Evolutionary conservation across 192 early-diverging fungal species (phyloP), one percentile per base, ranked within the genome.

Genomic region (Gaertneriomyces semiglobifer): DNA sequence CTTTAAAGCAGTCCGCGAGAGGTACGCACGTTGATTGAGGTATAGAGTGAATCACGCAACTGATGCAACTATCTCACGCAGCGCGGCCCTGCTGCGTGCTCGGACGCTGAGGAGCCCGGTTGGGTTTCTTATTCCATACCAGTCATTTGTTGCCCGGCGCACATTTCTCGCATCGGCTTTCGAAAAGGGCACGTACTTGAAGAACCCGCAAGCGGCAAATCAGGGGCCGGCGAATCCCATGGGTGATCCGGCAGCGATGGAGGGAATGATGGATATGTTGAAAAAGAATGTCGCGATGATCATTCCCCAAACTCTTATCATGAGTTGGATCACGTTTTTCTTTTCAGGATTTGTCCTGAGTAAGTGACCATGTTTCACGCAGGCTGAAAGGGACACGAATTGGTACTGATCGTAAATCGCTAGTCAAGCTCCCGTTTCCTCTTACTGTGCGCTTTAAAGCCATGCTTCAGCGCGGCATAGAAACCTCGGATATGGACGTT

Each of bases 241-340:
- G 94, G 73, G 86, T 39, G 94, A 97, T 75, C 95, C 95, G 1
- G 88, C 85, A 63, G 88, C 84, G 64, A 94, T 98, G 88, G 93
- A 94, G 68, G 85, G 80, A 54, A 97, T 95, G 91, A 97, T 95
- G 94, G 93, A 94, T 33, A 90, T 90, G 70, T 90, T 97, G 92
- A 98, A 96, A 82, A 93, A 96, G 79, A 92, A 94, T 79, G 88
- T 98, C 82, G 87, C 88, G 70, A 95, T 93, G 81, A 91, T 98
- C 77, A 86, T 98, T n/a, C 96, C 96, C 48, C 96, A 98, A 76
- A 95, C 92, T 48, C 73, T 98, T 8, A 97, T 98, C 78, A 98
- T 98, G 96, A 89, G 86, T 40, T 98, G 95, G 95, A 92, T 98
- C 79, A 93, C 92, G 62, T 97, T 93, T 79, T 98, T 98, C 83